phyloP scores from a whole-genome alignment of 1,284 basidiomycete genomes.

The Pseudozyma pruni region DNA sequence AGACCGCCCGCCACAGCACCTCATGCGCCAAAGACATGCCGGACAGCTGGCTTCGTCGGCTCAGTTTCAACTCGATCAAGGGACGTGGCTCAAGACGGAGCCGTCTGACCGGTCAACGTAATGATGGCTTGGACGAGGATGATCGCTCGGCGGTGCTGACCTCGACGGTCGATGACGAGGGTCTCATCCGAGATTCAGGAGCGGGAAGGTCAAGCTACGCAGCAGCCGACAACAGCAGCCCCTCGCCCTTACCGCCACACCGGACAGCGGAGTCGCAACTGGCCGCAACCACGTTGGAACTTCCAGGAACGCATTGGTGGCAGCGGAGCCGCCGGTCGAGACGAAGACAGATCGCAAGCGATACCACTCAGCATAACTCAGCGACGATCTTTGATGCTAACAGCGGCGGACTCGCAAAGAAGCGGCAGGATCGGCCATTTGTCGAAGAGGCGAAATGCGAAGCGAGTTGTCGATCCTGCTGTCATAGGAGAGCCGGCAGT shows the following conservation, averaged over 20 bases:
- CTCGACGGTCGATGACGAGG: too few relatives aligned
- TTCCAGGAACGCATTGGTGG: not conserved
- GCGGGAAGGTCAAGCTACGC: too few relatives aligned
- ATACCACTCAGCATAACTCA: not conserved
- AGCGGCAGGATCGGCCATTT: slow-evolving; percentile 2
- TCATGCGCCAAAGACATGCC: not conserved
- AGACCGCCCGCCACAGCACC: too few relatives aligned
- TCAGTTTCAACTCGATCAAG: not conserved
- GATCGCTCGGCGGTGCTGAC: too few relatives aligned
- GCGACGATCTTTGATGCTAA: not conserved
- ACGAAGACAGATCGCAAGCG: too few relatives aligned
- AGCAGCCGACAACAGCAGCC: too few relatives aligned
- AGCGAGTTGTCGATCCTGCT: slow-evolving; percentile 23
- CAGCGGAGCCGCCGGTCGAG: slow-evolving; percentile 3
- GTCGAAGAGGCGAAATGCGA: not conserved
- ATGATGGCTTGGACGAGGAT: too few relatives aligned
- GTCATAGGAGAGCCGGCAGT: not conserved
- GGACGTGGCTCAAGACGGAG: not conserved
- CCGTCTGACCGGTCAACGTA: too few relatives aligned
- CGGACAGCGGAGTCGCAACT: too few relatives aligned
- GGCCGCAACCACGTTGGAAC: not conserved
- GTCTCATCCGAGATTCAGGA: too few relatives aligned
- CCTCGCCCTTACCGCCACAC: too few relatives aligned
- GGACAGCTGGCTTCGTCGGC: slow-evolving; percentile 7
- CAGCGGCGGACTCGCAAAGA: not conserved